phyloP scores from a whole-genome alignment of 2,329 filamentous ascomycete species.

The Tolypocladium cylindrosporum region DNA sequence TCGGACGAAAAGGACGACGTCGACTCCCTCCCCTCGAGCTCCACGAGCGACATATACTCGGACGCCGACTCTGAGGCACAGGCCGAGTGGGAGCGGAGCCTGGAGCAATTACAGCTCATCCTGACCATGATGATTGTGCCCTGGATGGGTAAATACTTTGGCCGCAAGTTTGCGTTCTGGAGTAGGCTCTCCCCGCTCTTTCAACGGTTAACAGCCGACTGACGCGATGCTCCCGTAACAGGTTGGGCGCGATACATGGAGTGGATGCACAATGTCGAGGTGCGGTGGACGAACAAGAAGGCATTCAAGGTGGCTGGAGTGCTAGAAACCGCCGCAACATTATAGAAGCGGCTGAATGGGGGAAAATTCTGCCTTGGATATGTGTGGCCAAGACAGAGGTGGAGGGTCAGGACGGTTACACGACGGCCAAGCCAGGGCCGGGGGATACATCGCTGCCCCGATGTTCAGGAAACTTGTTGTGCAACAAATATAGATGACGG shows the following conservation, averaged over 20 bases:
- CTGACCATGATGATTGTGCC: slow-evolving; percentile 92
- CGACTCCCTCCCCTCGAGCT: slow-evolving; percentile 54
- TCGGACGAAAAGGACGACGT: slow-evolving; percentile 47
- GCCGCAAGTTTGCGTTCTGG: slow-evolving; percentile 92
- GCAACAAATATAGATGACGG: background rate
- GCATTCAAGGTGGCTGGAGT: slow-evolving; percentile 54
- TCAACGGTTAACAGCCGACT: background rate
- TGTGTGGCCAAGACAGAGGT: background rate
- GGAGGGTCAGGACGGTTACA: background rate
- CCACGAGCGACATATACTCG: slow-evolving; percentile 44
- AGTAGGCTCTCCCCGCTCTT: slow-evolving; percentile 48
- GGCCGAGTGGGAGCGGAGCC: slow-evolving; percentile 84
- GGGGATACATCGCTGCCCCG: background rate
- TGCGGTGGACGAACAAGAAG: slow-evolving; percentile 53
- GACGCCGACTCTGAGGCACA: slow-evolving; percentile 76
- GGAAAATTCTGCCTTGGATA: background rate
- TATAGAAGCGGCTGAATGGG: slow-evolving; percentile 22
- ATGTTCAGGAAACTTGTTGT: background rate
- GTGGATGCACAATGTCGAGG: slow-evolving; percentile 78
- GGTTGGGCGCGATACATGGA: slow-evolving; percentile 92
- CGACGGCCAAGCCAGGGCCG: background rate
- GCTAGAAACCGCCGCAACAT: slow-evolving; percentile 47
- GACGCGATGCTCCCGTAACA: slow-evolving; percentile 23
- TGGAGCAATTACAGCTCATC: slow-evolving; percentile 88
- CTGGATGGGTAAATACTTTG: slow-evolving; percentile 89